Base-by-base conservation (phyloP, 495 filamentous ascomycete genomes). In the Jackrogersella multiformis region DNA sequence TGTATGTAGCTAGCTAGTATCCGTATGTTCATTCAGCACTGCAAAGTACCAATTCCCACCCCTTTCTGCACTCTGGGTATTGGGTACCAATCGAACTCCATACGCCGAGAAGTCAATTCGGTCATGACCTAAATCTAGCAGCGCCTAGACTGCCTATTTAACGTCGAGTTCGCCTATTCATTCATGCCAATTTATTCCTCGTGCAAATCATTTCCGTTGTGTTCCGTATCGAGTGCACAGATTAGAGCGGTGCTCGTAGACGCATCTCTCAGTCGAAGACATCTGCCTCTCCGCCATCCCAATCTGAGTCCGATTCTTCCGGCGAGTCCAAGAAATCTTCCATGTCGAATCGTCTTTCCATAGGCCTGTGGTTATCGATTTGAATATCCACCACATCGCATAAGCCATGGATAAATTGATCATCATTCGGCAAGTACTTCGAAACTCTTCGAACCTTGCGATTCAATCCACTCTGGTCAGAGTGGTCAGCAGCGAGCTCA, bases 341-440 rank as follows among this genome's bases (percentile, higher is more conserved):
- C 78, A 94, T 93, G 18, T 83, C 85, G 66, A 84, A 90, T 38
- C 89, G 88, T n/a, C 78, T 81, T 67, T 95, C 93, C 0, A 80
- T 84, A 16, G 90, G 90, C 41, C 92, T 87, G 68, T 90, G 86
- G 74, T 96, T 94, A 71, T 96, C 93, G 52, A 97, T 89, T 16
- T 86, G 80, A 42, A 97, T 83, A 42, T 87, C 85, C n/a, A 97
- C 92, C 32, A 86, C 79, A 21, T 93, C 82, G 75, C 93, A 97
- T 82, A 92, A 82, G 1, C 93, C 92, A 45, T 95, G 93, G 13
- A 89, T 76, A 59, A 82, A 79, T 1, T 75, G 58, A 16, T 73
- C 55, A 12, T 72, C 66, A 21, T 45, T 23, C 12, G 48, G 20
- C 6, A 51, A 30, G 4, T 28, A 44, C 10, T 34, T 64, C 15